Conservation (phyloP, 345 rosid species). For the Turritis glabra region DNA sequence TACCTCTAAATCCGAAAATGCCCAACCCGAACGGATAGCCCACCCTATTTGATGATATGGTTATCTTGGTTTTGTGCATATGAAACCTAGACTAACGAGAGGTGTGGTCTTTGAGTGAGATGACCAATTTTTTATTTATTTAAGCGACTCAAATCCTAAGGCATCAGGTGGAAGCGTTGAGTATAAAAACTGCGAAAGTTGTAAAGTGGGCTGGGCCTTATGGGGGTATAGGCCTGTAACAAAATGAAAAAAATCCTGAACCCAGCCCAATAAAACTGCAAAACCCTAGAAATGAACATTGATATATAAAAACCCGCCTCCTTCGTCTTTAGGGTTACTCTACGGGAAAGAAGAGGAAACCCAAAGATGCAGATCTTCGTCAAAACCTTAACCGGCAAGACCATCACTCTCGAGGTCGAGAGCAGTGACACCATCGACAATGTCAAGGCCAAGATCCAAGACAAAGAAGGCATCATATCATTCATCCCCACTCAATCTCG, state of each 20-base stretch:
- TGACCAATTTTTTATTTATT: not conserved
- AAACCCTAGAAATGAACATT: slow-evolving; percentile 22
- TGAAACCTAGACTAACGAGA: not conserved
- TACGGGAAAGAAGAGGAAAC: slow-evolving; percentile 16
- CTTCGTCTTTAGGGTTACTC: not conserved
- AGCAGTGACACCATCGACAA: slow-evolving; percentile 85
- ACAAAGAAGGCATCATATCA: slow-evolving; percentile 68
- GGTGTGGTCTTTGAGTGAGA: not conserved
- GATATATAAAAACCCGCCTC: slow-evolving; percentile 5
- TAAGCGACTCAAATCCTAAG: not conserved
- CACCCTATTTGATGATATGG: too few relatives aligned
- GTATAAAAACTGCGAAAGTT: not conserved
- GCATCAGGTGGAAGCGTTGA: not conserved
- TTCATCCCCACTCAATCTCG: not conserved
- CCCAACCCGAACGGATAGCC: too few relatives aligned
- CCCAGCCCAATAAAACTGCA: slow-evolving; percentile 3
- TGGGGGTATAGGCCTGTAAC: not conserved
- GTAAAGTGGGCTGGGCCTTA: not conserved
- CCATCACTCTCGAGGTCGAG: slow-evolving; percentile 96
- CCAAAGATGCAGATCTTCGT: slow-evolving; percentile 86
- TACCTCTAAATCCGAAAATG: too few relatives aligned
- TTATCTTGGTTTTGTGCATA: too few relatives aligned
- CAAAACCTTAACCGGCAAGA: slow-evolving; percentile 90
- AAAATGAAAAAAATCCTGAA: not conserved
- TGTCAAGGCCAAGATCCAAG: slow-evolving; percentile 92